A percentile compares a stretch with the other conserved stretches of the same genome.
Conservation (phyloP, 495 filamentous ascomycete genomes). For the Articulospora tetracladia region DNA sequence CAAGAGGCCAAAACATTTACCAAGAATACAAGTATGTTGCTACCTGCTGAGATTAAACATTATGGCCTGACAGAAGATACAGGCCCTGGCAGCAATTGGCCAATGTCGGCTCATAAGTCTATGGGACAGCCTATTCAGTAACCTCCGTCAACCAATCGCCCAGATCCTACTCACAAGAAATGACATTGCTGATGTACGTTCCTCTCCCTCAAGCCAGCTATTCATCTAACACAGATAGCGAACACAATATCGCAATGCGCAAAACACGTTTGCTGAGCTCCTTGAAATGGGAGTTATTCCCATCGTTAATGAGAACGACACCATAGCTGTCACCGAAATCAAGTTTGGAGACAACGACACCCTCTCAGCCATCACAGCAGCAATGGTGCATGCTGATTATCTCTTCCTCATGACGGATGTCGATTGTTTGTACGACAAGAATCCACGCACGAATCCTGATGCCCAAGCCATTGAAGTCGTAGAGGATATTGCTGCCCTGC, state of each 20-base stretch:
- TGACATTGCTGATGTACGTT: conserved; percentile 87
- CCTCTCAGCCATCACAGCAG: conserved; percentile 90
- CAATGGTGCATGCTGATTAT: conserved; percentile 95
- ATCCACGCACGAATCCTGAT: conserved; percentile 78
- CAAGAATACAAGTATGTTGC: conserved; percentile 66
- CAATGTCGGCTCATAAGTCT: conserved; percentile 94
- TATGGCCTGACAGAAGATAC: neutral
- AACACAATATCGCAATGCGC: conserved; percentile 92
- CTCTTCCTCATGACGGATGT: conserved; percentile 99
- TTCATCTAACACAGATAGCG: conserved; percentile 43
- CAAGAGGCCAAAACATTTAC: conserved; percentile 82
- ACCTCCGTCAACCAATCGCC: conserved; percentile 83
- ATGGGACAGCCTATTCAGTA: conserved; percentile 88
- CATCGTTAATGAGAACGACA: conserved; percentile 99
- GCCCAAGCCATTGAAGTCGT: conserved; percentile 90
- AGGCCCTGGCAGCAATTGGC: conserved; percentile 93
- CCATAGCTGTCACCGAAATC: conserved; percentile 93
- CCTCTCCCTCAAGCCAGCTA: neutral
- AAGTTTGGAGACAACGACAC: conserved; percentile 99
- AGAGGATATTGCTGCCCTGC: conserved; percentile 79
- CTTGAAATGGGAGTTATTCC: conserved; percentile 95
- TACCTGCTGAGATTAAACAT: neutral
- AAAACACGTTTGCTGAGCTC: conserved; percentile 87
- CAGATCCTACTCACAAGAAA: conserved; percentile 95
- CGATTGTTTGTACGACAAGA: conserved; percentile 94